phyloP scores from a whole-genome alignment of 2,329 filamentous ascomycete genomes.

The Penicillium sp. region DNA sequence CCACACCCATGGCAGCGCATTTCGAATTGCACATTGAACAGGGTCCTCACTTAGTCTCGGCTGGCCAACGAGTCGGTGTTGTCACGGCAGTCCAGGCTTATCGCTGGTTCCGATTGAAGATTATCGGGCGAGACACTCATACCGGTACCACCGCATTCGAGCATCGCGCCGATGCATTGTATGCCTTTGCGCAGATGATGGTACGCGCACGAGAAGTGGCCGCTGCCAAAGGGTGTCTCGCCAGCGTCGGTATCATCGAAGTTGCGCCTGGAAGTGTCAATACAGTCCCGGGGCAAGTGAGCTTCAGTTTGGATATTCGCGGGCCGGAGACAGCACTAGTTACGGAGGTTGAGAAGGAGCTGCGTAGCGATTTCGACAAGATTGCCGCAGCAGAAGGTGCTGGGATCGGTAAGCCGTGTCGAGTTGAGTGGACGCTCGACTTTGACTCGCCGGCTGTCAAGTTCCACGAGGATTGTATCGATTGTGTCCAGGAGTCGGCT shows the following conservation, averaged over 20 bases:
- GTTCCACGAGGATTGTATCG: slow-evolving; percentile 72
- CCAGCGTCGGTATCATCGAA: slow-evolving; percentile 72
- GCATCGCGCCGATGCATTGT: slow-evolving; percentile 70
- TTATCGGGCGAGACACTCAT: slow-evolving; percentile 72
- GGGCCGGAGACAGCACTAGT: slow-evolving; percentile 63
- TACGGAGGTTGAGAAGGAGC: slow-evolving; percentile 61
- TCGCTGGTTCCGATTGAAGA: slow-evolving; percentile 72
- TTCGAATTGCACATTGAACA: slow-evolving; percentile 87
- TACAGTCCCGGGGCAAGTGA: slow-evolving; percentile 72
- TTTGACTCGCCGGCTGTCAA: slow-evolving; percentile 65
- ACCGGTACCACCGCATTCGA: slow-evolving; percentile 75
- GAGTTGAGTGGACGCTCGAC: slow-evolving; percentile 65
- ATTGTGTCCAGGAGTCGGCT: slow-evolving; percentile 67
- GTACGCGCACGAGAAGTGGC: slow-evolving; percentile 69
- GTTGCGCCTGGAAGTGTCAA: slow-evolving; percentile 73
- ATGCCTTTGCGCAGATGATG: slow-evolving; percentile 72
- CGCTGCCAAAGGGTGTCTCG: slow-evolving; percentile 64
- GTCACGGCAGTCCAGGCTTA: slow-evolving; percentile 78
- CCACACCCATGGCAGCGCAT: slow-evolving; percentile 72
- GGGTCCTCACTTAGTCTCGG: slow-evolving; percentile 73
- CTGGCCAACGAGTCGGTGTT: slow-evolving; percentile 68
- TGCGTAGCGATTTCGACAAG: slow-evolving; percentile 63
- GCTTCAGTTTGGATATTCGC: slow-evolving; percentile 72
- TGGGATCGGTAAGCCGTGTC: slow-evolving; percentile 58
- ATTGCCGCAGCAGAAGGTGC: slow-evolving; percentile 66